Base-by-base conservation (phyloP, 148 eudicot genomes). In the Arbutus unedo region DNA sequence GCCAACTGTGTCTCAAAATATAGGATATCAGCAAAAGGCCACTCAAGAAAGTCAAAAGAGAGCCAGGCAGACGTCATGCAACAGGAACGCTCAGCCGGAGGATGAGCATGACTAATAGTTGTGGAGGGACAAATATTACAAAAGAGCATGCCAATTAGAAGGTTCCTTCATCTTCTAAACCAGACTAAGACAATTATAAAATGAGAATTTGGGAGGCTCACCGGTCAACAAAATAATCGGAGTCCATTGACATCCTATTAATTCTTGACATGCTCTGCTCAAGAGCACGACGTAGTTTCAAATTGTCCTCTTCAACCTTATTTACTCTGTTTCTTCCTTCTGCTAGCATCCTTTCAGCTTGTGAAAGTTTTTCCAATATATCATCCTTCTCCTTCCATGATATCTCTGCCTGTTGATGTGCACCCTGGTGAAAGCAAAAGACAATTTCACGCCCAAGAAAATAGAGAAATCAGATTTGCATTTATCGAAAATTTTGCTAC, bases 191-290 rank as follows among this genome's bases (percentile, higher is more conserved):
- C 25, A 74, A 54, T 56, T 10, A 78, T 31, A 14, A 54, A 55
- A 51, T 21, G 9, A 11, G 49, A 55, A 75, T 14, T 83, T 43
- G 54, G 79, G 72, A 78, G 45, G 53, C 88, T 74, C 74, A 96
- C 99, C 99, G 91, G 96, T 96, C 99, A 47, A 96, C 99, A 49
- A 91, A 89, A 88, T 87, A 92, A 91, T 94, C 98, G 23, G 99
- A 96, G 84, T 96, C 99, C 89, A 94, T 87, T 6, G 99, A 96
- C 99, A 94, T 96, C 85, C 99, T 93, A 84, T 94, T 96, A 82
- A 96, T 91, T 82, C 98, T 91, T 25, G 98, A 92, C 99, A 96
- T 96, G 91, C 98, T 96, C 85, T 94, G 99, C 89, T 96, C 99
- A 44, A 96, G 92, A 73, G 98, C 99, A 76, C 97, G 94, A 7